These are phyloP conservation scores for Chytridium lagenaria DNA, from an alignment of 371 early-diverging fungal species.

Conservation along the genomic window DNA sequence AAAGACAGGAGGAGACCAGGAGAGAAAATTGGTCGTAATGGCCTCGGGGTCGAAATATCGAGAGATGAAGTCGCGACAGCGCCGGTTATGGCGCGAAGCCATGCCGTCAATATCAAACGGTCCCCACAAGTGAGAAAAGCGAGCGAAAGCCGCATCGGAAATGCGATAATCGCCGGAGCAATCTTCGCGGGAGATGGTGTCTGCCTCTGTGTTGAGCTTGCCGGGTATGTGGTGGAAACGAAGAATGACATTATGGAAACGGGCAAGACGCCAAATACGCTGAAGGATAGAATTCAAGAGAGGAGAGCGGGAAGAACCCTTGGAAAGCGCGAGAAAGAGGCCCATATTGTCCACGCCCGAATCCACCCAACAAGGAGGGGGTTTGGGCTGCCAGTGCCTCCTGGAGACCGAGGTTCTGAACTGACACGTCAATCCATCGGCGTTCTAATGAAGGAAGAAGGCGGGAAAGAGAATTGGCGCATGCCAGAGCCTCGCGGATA, in stretches of 20 bases:
- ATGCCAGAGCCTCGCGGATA: not conserved
- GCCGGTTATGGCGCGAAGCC: slow-evolving; percentile 9
- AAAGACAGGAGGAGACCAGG: not conserved
- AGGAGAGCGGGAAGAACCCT: not conserved
- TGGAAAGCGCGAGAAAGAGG: not conserved
- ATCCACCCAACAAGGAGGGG: not conserved
- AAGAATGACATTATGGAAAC: not conserved
- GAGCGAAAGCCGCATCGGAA: not conserved
- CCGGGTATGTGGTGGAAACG: slow-evolving; percentile 1
- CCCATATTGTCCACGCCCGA: slow-evolving; percentile 6
- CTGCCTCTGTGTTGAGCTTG: not conserved
- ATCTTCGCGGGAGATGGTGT: slow-evolving; percentile 15
- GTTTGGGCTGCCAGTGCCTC: not conserved
- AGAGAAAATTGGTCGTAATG: slow-evolving; percentile 1
- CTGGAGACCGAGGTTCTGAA: not conserved
- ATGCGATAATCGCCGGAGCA: not conserved
- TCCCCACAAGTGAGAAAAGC: not conserved
- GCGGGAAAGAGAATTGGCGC: not conserved
- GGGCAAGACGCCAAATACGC: slow-evolving; percentile 5
- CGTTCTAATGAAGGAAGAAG: not conserved
- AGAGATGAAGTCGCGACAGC: slow-evolving; percentile 2
- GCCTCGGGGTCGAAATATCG: not conserved
- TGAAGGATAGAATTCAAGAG: not conserved
- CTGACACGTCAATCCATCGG: slow-evolving; percentile 12
- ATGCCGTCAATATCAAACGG: slow-evolving; percentile 6